A percentile compares a stretch with the other conserved stretches of the same genome.
Evolutionary conservation across 1,284 basidiomycete species (phyloP).

Genomic region (Ceratobasidium sp.): DNA sequence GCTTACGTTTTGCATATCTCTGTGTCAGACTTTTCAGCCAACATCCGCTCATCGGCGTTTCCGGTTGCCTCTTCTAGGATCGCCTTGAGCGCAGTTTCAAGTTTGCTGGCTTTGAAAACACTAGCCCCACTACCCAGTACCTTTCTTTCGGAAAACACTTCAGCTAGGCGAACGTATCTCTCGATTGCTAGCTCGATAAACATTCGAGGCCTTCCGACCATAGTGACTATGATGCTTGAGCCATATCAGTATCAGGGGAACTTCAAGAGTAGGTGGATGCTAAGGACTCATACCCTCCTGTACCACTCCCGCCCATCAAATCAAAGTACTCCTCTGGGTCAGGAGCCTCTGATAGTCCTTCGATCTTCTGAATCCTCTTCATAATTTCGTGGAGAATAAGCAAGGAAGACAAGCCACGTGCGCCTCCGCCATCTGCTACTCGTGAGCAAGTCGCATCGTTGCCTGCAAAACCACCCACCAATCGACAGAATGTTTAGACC

Average conservation of each 20-base stretch:
- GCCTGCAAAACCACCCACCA: neutral
- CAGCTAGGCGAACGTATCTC: neutral
- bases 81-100: neutral
- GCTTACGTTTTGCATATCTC: slow-evolving; percentile 21
- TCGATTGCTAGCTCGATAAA: neutral
- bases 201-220: slow-evolving; percentile 4
- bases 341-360: neutral
- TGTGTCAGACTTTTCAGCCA: neutral
- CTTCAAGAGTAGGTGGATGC: neutral
- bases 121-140: neutral
- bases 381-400: slow-evolving; percentile 7
- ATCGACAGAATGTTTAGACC: neutral
- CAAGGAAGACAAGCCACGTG: neutral
- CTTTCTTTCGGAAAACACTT: slow-evolving; percentile 20
- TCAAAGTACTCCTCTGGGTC: slow-evolving; percentile 15
- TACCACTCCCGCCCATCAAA: slow-evolving; percentile 39
- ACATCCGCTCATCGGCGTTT: neutral
- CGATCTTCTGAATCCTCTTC: slow-evolving; percentile 2
- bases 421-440: too few species aligned
- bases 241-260: neutral
- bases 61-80: neutral
- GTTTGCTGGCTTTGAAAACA: neutral
- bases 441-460: too few species aligned
- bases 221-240: slow-evolving; percentile 54
- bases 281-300: slow-evolving; percentile 43